Conservation (phyloP, 2,329 filamentous ascomycete genomes). For the Paecilomyces niveus region DNA sequence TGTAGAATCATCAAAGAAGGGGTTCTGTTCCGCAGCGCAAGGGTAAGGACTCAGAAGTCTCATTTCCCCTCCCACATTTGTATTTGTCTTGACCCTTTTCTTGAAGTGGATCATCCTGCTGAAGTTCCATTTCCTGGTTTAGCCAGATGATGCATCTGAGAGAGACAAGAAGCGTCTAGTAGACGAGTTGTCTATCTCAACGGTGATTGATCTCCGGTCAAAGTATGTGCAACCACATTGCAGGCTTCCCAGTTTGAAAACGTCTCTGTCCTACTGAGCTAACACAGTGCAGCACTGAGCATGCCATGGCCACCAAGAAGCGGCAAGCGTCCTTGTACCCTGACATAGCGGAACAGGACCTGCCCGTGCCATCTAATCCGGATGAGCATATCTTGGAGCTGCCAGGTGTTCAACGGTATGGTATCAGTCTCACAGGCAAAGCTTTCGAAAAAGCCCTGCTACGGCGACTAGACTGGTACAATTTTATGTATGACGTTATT, state of each 20-base stretch:
- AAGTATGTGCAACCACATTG: slow-evolving; percentile 42
- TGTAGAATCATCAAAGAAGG: slow-evolving; percentile 50
- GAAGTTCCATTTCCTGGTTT: not conserved
- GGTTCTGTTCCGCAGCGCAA: slow-evolving; percentile 61
- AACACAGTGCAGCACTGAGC: slow-evolving; percentile 55
- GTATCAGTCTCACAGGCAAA: slow-evolving; percentile 68
- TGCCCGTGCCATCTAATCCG: slow-evolving; percentile 41
- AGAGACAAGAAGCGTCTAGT: slow-evolving; percentile 56
- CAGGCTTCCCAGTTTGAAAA: not conserved
- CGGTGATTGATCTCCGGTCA: slow-evolving; percentile 72
- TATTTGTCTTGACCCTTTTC: not conserved
- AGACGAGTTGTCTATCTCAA: slow-evolving; percentile 57
- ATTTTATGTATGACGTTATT: slow-evolving; percentile 47
- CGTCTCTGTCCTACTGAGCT: not conserved
- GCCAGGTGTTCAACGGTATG: slow-evolving; percentile 54
- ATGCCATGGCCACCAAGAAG: slow-evolving; percentile 60
- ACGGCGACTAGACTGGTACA: slow-evolving; percentile 60
- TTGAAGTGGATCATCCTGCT: not conserved
- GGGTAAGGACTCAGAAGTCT: slow-evolving; percentile 41
- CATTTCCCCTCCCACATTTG: not conserved
- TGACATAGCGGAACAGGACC: slow-evolving; percentile 20
- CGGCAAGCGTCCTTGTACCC: slow-evolving; percentile 34
- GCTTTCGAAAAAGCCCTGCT: slow-evolving; percentile 63
- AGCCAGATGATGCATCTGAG: slow-evolving; percentile 62
- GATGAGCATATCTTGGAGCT: slow-evolving; percentile 55